Base-by-base conservation (phyloP, 768 basidiomycete genomes). In the Trametes punicea region DNA sequence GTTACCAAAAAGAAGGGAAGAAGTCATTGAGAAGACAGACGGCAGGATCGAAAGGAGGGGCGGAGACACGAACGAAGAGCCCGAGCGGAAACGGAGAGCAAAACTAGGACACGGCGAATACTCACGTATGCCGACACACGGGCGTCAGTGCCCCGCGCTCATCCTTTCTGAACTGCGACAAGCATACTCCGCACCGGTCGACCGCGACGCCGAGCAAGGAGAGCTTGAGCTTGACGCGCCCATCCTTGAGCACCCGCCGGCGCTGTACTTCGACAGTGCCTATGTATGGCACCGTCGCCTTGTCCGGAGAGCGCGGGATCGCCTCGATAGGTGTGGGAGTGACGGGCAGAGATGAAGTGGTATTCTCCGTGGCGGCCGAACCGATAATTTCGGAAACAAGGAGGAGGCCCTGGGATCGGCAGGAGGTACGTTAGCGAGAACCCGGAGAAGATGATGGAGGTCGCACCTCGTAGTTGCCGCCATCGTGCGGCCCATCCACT, bases 131-230 rank as follows among this genome's bases (percentile, higher is more conserved):
- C 59, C 73, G 75, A 67, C 88, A 91, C 18, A 65, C 70, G 13
- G 79, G 78, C 3, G 80, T 78, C 69, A 87, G 64, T 30, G 78
- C 78, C 13, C 79, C 86, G 53, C 64, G 62, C 55, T 90, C 84
- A 16, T 71, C 79, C 7, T 72, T 75, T 70, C 74, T 82, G 72
- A 88, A 91, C 70, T 85, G 85, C 44, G 76, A 78, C 67, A 89
- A 71, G 66, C 90, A 91, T 46, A 90, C 84, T 36, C 83, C 79
- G 69, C 90, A 92, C 64, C 81, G 81, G 59, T 85, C 81, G 30
- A 91, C 87, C 1, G 74, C 64, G 13, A 78, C 73, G 34, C 84
- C 89, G 18, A 88, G 71, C 46, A 90, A 67, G 7, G 76, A 74
- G 46, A 90, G 69, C 72, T 89, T 91, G 41, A 88, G 63, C 73